These are phyloP conservation scores for Drechslerella coelobrocha DNA, from an alignment of 2,329 filamentous ascomycete genomes.

Conservation along the genomic window DNA sequence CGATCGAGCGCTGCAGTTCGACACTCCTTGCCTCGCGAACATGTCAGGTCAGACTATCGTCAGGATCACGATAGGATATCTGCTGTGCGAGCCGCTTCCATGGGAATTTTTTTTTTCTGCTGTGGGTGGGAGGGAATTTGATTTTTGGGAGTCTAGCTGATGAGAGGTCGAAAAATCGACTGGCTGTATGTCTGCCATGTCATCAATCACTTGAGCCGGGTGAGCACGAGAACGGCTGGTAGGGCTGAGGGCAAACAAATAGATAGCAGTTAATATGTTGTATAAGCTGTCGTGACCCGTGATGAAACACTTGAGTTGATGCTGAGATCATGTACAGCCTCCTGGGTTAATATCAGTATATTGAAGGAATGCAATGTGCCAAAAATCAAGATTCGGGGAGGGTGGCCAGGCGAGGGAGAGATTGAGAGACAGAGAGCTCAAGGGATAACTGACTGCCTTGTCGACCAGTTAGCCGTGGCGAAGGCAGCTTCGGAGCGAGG, in stretches of 20 bases:
- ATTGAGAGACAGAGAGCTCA: not conserved
- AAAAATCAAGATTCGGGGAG: slow-evolving; percentile 42
- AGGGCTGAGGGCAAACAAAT: slow-evolving; percentile 30
- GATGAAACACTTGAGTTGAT: slow-evolving; percentile 31
- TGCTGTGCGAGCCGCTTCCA: too few relatives aligned
- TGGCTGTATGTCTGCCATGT: slow-evolving; percentile 48
- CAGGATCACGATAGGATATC: slow-evolving; percentile 7
- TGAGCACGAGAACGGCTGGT: slow-evolving; percentile 39
- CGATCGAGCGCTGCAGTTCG: not conserved
- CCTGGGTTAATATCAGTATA: too few relatives aligned
- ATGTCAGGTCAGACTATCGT: not conserved
- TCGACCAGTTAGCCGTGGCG: not conserved
- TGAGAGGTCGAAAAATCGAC: slow-evolving; percentile 23
- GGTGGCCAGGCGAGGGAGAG: not conserved
- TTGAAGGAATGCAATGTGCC: not conserved
- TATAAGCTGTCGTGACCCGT: slow-evolving; percentile 31
- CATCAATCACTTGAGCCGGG: slow-evolving; percentile 49
- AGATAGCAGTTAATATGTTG: not conserved
- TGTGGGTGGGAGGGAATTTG: not conserved
- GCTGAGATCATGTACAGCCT: slow-evolving; percentile 14
- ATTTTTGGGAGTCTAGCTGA: not conserved
- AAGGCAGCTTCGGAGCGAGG: slow-evolving; percentile 2
- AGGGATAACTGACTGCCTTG: not conserved
- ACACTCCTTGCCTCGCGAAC: not conserved
- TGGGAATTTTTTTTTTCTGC: slow-evolving; percentile 14